Conservation (phyloP, 1,284 basidiomycete genomes). For the Testicularia cyperi region DNA sequence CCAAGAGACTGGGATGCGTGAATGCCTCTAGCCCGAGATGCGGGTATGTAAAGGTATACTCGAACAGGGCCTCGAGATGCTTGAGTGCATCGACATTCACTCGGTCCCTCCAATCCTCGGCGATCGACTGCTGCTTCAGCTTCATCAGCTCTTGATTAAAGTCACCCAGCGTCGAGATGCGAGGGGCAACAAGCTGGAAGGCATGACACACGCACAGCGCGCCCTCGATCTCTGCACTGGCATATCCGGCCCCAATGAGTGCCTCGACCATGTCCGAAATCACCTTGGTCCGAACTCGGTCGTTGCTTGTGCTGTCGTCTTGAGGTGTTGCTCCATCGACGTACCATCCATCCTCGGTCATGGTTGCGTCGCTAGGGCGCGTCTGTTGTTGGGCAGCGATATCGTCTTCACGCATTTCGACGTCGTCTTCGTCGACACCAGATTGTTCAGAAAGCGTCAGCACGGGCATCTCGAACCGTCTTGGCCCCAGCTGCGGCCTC, state of each 20-base stretch:
- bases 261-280: conserved; percentile 42
- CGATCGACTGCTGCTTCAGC: conserved; percentile 11
- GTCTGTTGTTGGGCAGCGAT: too few species aligned
- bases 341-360: too few species aligned
- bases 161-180: conserved; percentile 2
- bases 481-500: neutral
- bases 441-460: too few species aligned
- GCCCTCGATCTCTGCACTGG: neutral
- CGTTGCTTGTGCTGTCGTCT: too few species aligned
- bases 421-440: too few species aligned
- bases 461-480: conserved; percentile 3
- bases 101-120: conserved; percentile 13
- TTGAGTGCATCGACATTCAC: conserved; percentile 3
- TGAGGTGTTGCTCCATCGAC: too few species aligned
- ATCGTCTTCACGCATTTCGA: too few species aligned
- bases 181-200: conserved; percentile 11
- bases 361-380: too few species aligned
- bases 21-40: conserved; percentile 46
- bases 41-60: conserved; percentile 32
- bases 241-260: conserved; percentile 25
- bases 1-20: conserved; percentile 37
- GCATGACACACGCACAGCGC: conserved; percentile 7
- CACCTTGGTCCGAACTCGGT: conserved; percentile 22
- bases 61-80: conserved; percentile 21
- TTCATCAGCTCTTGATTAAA: conserved; percentile 9